Conservation (phyloP, 257 asterid species). For the Pogostemon cablin region DNA sequence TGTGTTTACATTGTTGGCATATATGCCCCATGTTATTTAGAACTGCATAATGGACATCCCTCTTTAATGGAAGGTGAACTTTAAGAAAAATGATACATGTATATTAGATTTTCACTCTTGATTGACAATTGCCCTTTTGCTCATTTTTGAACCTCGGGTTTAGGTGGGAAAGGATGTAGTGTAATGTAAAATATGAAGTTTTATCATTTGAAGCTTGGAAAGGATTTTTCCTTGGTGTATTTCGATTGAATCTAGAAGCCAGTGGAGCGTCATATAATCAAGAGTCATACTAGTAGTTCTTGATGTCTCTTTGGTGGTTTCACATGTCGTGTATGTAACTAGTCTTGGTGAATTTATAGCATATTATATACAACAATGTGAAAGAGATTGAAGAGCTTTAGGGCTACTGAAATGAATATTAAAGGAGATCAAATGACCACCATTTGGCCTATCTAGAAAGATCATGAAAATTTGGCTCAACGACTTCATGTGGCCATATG, state of each 20-base stretch:
- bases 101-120: background rate
- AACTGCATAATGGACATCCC: background rate
- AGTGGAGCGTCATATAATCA: background rate
- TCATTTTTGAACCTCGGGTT: background rate
- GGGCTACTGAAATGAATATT: background rate
- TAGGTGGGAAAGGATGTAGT: background rate
- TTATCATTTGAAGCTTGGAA: constrained; percentile 3
- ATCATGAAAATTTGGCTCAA: background rate
- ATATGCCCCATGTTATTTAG: background rate
- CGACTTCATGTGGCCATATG: background rate
- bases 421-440: background rate
- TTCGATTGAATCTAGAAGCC: background rate
- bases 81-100: background rate
- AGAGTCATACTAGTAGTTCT: constrained; percentile 9
- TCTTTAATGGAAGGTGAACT: background rate
- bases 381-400: background rate
- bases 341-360: background rate
- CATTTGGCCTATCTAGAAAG: background rate
- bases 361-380: background rate
- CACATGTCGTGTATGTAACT: background rate
- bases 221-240: background rate
- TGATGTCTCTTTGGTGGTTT: background rate
- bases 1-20: background rate
- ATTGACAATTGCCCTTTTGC: background rate
- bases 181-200: background rate